A percentile compares a stretch with the other conserved stretches of the same genome.
Conservation (phyloP, 2,329 filamentous ascomycete species). For the Aulographum hederae region DNA sequence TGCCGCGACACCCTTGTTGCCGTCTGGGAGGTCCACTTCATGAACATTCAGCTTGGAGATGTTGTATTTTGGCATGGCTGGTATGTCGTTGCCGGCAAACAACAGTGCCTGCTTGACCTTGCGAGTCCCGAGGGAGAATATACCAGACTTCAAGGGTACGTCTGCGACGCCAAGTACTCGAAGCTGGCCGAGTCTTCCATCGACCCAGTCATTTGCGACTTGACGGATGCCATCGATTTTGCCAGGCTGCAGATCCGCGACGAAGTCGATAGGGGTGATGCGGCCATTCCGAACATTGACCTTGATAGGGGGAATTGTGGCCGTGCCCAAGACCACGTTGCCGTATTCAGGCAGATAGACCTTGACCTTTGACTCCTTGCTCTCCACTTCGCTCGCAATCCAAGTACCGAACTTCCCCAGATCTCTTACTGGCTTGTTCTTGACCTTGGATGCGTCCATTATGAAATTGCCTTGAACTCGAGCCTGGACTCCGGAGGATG, state of each 20-base stretch:
- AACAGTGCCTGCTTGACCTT: slow-evolving; percentile 53
- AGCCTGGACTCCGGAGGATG: slow-evolving; percentile 55
- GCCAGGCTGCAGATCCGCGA: slow-evolving; percentile 59
- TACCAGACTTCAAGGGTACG: slow-evolving; percentile 58
- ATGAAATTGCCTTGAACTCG: slow-evolving; percentile 67
- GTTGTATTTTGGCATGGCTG: slow-evolving; percentile 56
- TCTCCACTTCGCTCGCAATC: slow-evolving; percentile 61
- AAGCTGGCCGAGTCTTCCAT: slow-evolving; percentile 54
- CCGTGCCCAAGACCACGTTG: slow-evolving; percentile 59
- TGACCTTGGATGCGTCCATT: slow-evolving; percentile 61
- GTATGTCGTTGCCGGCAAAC: slow-evolving; percentile 56
- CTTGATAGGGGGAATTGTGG: slow-evolving; percentile 54
- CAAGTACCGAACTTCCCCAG: slow-evolving; percentile 65
- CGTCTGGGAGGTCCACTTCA: slow-evolving; percentile 41
- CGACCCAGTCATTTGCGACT: slow-evolving; percentile 77
- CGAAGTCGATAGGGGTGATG: slow-evolving; percentile 59
- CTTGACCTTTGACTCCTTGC: slow-evolving; percentile 49
- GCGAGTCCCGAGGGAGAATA: slow-evolving; percentile 65
- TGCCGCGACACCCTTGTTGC: slow-evolving; percentile 52
- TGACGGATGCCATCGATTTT: slow-evolving; percentile 58
- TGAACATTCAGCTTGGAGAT: slow-evolving; percentile 65
- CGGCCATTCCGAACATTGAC: slow-evolving; percentile 64
- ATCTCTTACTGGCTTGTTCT: slow-evolving; percentile 50
- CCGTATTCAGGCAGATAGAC: slow-evolving; percentile 73
- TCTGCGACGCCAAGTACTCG: slow-evolving; percentile 56